A percentile compares a stretch with the other conserved stretches of the same genome.
These are phyloP conservation scores for Ogataea henricii DNA, from an alignment of 805 yeast genomes.

Conservation along the genomic window DNA sequence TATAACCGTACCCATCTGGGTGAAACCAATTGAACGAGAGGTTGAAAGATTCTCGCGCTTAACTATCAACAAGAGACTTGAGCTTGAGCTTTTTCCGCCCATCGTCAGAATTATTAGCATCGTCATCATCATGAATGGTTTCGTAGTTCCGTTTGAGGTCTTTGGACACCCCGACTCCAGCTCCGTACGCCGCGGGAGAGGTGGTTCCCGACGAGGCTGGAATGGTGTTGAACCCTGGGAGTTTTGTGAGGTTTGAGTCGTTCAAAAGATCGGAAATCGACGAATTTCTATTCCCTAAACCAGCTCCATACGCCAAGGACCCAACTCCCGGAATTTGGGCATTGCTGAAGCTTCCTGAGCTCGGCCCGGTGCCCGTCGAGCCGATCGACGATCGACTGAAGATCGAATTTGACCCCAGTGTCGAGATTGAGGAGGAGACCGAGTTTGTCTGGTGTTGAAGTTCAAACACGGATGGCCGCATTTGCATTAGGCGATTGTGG, in stretches of 20 bases:
- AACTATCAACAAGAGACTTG: conserved; percentile 15
- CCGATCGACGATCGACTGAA: conserved; percentile 28
- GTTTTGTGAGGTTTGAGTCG: conserved; percentile 20
- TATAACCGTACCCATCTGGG: too few species aligned
- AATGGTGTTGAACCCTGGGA: conserved; percentile 3
- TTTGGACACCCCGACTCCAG: conserved; percentile 4
- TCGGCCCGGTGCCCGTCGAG: conserved; percentile 20
- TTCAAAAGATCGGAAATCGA: conserved; percentile 30
- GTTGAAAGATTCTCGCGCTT: background rate
- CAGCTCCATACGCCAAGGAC: background rate
- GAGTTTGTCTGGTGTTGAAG: conserved; percentile 22
- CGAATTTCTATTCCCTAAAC: conserved; percentile 25
- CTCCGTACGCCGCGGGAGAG: conserved; percentile 7
- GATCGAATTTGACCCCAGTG: conserved; percentile 27
- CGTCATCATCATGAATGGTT: background rate
- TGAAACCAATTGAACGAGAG: background rate
- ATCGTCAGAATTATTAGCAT: conserved; percentile 4
- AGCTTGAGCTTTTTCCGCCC: conserved; percentile 16
- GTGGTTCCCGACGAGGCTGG: conserved; percentile 9
- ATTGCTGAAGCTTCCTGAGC: conserved; percentile 7
- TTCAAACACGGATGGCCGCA: conserved; percentile 24
- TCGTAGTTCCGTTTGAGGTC: conserved; percentile 14
- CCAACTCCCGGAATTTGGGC: background rate
- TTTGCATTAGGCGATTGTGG: conserved; percentile 12
- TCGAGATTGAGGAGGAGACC: conserved; percentile 27